Conservation (phyloP, 2,329 filamentous ascomycete species). For the Pestalotiopsis fici region DNA sequence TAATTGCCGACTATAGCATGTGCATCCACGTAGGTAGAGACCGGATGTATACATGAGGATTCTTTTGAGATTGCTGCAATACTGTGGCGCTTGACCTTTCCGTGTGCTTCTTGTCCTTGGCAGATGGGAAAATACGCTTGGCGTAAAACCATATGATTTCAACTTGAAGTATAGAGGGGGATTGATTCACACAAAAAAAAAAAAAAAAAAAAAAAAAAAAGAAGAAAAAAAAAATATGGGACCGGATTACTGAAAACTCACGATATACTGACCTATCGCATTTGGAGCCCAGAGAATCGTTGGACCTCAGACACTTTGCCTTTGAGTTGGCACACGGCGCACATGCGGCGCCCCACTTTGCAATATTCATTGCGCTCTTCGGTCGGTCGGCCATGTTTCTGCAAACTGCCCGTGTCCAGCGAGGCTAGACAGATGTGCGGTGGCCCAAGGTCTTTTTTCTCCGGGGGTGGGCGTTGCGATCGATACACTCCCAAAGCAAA, state of each 20-base stretch:
- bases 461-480: background rate
- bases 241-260: no score
- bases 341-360: constrained; percentile 52
- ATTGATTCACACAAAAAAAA: no score
- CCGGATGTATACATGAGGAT: background rate
- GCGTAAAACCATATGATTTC: background rate
- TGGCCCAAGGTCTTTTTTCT: background rate
- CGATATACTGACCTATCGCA: constrained; percentile 38
- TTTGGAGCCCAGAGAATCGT: constrained; percentile 35
- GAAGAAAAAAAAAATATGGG: no score
- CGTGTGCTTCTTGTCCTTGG: constrained; percentile 44
- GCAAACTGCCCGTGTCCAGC: background rate
- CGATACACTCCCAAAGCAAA: background rate
- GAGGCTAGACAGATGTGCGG: background rate
- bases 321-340: constrained; percentile 49
- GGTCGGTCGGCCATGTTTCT: constrained; percentile 21
- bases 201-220: background rate
- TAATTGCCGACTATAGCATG: background rate
- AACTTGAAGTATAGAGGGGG: background rate
- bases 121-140: background rate
- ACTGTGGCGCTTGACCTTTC: background rate
- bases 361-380: constrained; percentile 22
- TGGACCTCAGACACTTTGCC: constrained; percentile 50
- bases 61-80: constrained; percentile 8
- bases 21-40: background rate